phyloP scores from a whole-genome alignment of 192 early-diverging fungal genomes.

The Dissophora globulifera region DNA sequence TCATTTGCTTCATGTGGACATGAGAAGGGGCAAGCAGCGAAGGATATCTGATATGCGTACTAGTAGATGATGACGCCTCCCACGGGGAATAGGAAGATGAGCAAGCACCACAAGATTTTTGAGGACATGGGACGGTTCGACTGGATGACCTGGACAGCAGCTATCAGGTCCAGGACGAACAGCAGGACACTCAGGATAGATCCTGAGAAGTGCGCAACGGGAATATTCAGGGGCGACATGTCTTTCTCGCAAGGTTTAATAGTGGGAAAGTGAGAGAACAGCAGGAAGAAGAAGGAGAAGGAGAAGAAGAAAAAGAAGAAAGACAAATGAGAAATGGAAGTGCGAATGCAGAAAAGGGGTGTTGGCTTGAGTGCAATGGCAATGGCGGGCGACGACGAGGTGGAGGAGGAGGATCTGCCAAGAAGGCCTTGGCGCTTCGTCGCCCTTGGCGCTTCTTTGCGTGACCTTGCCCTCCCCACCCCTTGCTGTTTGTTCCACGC shows the following conservation, averaged over 20 bases:
- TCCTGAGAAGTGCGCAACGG: conserved; percentile 21
- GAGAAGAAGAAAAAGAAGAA: background rate
- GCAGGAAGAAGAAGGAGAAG: background rate
- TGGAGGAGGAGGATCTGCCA: too few species aligned
- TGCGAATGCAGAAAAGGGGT: background rate
- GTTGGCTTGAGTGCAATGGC: too few species aligned
- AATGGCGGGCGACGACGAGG: too few species aligned
- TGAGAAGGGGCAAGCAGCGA: too few species aligned
- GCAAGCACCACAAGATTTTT: conserved; percentile 45
- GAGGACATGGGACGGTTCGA: conserved; percentile 18
- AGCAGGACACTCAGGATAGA: conserved; percentile 32
- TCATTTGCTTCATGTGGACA: too few species aligned
- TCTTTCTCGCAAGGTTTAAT: too few species aligned
- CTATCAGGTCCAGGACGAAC: conserved; percentile 33
- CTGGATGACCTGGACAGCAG: conserved; percentile 39
- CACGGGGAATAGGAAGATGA: conserved; percentile 47
- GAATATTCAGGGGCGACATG: conserved; percentile 18
- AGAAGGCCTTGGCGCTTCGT: too few species aligned
- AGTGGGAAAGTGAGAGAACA: too few species aligned
- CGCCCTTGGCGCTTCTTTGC: too few species aligned
- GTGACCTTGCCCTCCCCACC: too few species aligned
- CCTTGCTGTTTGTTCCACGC: too few species aligned
- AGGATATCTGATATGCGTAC: too few species aligned
- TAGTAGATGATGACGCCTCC: conserved; percentile 40
- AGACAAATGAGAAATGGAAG: background rate